Base-by-base conservation (phyloP, 768 basidiomycete species). In the Auricularia auricula-judae region DNA sequence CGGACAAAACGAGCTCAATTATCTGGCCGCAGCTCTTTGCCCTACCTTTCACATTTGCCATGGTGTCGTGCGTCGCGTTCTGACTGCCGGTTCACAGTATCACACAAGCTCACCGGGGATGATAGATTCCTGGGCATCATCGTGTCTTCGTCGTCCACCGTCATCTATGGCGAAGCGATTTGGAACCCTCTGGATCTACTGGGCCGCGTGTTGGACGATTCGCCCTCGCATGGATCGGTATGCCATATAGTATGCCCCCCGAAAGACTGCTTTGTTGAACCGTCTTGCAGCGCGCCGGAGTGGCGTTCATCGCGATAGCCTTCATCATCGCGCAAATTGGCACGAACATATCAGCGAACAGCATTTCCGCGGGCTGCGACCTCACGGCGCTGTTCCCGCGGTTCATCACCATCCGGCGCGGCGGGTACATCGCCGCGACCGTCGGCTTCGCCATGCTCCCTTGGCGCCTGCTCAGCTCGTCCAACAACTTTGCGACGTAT, bases 311-410 rank as follows among this genome's bases (percentile, higher is more conserved):
- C 71, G 77, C 86, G 10, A 82, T 82, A 44, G 83, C 86, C 4
- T 91, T 93, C 74, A 85, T 92, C 68, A 83, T 91, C 71, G 89
- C 88, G 7, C 89, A 90, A 64, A 64, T 64, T 67, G 87, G 86
- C 18, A 89, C 87, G 36, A 91, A 89, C 73, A 87, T 89, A 69
- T 87, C 88, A 10, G 90, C 89, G 36, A 92, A 93, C 76, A 86
- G 87, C 3, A 83, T 92, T 71, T 87, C 85, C 54, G 89, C 91
- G 3, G 89, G 91, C 14, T 91, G 89, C 70, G 90, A 93, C 73
- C 74, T 93, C 68, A 92, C 89, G 1, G 84, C 89, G 2, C 80
- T 92, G 36, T 78, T 84, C 68, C 91, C 91, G 63, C 85, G 85
- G 60, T 92, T 84, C 74, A 84, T 93, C 69, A 91, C 88, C 71